Conservation (phyloP, 192 early-diverging fungal genomes). For the Coemansia nantahalensis region DNA sequence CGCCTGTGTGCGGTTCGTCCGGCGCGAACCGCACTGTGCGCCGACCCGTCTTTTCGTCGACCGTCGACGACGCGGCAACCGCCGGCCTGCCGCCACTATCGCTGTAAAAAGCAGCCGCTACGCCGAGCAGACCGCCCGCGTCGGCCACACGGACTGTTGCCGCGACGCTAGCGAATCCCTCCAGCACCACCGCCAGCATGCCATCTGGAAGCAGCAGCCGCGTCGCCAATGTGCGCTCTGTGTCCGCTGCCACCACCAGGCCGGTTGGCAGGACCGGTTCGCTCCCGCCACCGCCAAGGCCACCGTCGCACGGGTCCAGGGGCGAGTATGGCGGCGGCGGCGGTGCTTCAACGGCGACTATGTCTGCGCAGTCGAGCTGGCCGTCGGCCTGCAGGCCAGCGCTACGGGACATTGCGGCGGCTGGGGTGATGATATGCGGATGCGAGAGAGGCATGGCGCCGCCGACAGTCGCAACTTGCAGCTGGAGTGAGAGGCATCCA, state of each 20-base stretch:
- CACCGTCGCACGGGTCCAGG: conserved; percentile 3
- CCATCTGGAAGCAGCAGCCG: conserved; percentile 10
- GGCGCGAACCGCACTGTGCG: neutral
- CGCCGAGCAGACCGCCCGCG: conserved; percentile 3
- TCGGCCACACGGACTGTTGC: conserved; percentile 8
- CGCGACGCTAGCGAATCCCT: neutral
- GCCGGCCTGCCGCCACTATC: neutral
- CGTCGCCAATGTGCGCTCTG: neutral
- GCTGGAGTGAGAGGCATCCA: no score
- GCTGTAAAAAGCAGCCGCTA: conserved; percentile 1
- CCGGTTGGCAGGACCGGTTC: neutral
- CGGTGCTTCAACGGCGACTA: conserved; percentile 2
- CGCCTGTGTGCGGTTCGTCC: neutral
- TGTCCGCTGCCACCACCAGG: neutral
- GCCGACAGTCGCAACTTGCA: no score
- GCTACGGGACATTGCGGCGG: neutral
- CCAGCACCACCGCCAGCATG: conserved; percentile 10
- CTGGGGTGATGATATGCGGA: no score
- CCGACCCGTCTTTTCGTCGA: neutral
- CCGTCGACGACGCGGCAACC: neutral
- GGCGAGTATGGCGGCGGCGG: conserved; percentile 24
- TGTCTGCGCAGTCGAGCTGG: neutral
- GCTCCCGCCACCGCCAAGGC: no score
- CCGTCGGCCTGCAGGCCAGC: neutral
- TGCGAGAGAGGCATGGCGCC: no score